Evolutionary conservation across 1,284 basidiomycete species (phyloP), one percentile per base, ranked within the genome.

Genomic region (Caloboletus inedulis): DNA sequence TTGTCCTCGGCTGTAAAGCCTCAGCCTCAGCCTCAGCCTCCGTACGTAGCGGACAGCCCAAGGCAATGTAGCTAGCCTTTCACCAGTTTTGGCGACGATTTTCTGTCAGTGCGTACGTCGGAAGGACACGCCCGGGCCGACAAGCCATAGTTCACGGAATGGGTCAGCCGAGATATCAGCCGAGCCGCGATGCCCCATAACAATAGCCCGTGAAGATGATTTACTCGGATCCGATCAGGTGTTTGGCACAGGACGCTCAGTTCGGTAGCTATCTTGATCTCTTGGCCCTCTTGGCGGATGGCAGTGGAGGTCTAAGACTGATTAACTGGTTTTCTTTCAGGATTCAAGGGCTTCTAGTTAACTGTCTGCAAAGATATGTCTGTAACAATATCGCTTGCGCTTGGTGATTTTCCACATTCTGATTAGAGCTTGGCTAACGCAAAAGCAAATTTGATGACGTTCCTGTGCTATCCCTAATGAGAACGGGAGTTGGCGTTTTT

Each of bases 161-260:
- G 23, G n/a, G 18, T 8, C n/a, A 4, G 37, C 33, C 41, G 19
- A 14, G 29, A 16, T 10, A 16, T 27, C 10, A 12, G 16, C 9
- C 16, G n/a, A 18, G 10, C 12, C 8, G 8, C 8, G 8, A 3
- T 29, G 27, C 12, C 5, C 27, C 5, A 18, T 16, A 23, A 19
- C 9, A 53, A 29, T 46, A 21, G 3, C 35, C 12, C 4, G 41
- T n/a, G 23, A 19, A 27, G n/a, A 33, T 13, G 34, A 25, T 47
- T 54, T 30, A 13, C 25, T 49, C 16, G 14, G 52, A 47, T 49
- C 31, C 8, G 23, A 31, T 23, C 39, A 12, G 8, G 51, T 27
- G 37, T 50, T 48, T 58, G 54, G 54, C 13, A 18, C n/a, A 33
- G 29, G 8, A 30, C 53, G 31, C 50, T 39, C 31, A 47, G 29